Base-by-base conservation (phyloP, 192 early-diverging fungal species). In the Haplosporangium gracile region DNA sequence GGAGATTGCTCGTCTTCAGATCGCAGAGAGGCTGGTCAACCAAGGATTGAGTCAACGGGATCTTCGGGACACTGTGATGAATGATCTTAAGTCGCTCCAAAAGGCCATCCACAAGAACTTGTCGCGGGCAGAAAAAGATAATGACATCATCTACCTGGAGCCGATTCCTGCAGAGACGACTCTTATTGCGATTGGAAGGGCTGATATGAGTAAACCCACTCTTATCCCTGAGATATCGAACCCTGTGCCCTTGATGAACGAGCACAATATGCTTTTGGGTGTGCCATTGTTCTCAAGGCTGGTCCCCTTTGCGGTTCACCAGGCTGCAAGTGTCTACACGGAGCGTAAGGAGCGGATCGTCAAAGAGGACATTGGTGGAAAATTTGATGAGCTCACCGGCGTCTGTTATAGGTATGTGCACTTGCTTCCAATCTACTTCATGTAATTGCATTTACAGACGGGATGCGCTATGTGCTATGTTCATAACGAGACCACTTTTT, bases 251-350 rank as follows among this genome's bases (percentile, higher is more conserved):
- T 90, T 94, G 40, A 92, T 97, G 80, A 91, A 90, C 74, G 89
- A 90, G 68, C 81, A 78, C 20, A 88, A 82, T 11, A 86, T 83
- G 39, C 74, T 95, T 5, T 79, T 93, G 20, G 93, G 93, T 5
- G 81, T 93, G 22, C 96, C 97, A n/a, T 81, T 98, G 70, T 98
- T 98, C 72, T 91, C 93, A 51, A 93, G 92, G 16, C 90, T 98
- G 45, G 96, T 98, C 13, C 97, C 97, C 13, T 96, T 97, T 90
- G 96, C 95, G 6, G 95, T 97, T 38, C 97, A 98, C 88, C 96
- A 97, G 86, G 96, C 96, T 4, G 95, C 93, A 16, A 96, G 95
- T 74, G 91, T 97, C 11, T 98, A 97, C 85, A 92, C 91, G n/a
- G 93, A 95, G 80, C 91, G 96, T 49, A 95, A 96, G 79, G 96